Evolutionary conservation across 2,329 filamentous ascomycete genomes (phyloP).

Genomic region (Dothistroma septosporum): DNA sequence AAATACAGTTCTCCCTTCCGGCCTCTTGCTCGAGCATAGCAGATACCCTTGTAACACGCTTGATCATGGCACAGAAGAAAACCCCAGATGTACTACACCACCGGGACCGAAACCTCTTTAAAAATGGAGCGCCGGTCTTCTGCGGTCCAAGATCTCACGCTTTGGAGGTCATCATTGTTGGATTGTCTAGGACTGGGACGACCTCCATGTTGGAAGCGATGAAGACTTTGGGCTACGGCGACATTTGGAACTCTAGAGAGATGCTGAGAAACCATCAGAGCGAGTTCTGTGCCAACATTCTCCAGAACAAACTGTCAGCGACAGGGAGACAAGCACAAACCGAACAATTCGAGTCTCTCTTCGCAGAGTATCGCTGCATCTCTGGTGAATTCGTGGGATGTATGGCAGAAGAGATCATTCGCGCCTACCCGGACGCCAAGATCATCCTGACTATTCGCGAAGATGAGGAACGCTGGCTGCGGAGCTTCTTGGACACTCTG

Average conservation of each 20-base stretch:
- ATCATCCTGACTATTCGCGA: conserved; percentile 54
- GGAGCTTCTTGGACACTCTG: conserved; percentile 1
- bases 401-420: conserved; percentile 32
- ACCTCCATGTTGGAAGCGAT: conserved; percentile 10
- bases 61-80: not conserved
- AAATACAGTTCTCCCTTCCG: not conserved
- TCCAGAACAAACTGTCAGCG: not conserved
- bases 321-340: not conserved
- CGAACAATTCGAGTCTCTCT: conserved; percentile 7
- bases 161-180: conserved; percentile 8
- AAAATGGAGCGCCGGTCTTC: conserved; percentile 1
- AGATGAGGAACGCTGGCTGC: conserved; percentile 37
- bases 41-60: not conserved
- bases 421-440: conserved; percentile 64
- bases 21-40: not conserved
- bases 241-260: conserved; percentile 3
- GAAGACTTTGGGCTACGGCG: conserved; percentile 7
- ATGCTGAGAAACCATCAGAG: conserved; percentile 6
- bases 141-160: not conserved
- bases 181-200: conserved; percentile 4
- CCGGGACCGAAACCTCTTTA: conserved; percentile 3
- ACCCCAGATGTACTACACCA: not conserved
- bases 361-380: not conserved
- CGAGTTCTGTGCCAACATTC: not conserved
- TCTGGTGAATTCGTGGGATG: conserved; percentile 4